phyloP scores from a whole-genome alignment of 2,329 filamentous ascomycete species.

The Calcarisporium arbuscula region DNA sequence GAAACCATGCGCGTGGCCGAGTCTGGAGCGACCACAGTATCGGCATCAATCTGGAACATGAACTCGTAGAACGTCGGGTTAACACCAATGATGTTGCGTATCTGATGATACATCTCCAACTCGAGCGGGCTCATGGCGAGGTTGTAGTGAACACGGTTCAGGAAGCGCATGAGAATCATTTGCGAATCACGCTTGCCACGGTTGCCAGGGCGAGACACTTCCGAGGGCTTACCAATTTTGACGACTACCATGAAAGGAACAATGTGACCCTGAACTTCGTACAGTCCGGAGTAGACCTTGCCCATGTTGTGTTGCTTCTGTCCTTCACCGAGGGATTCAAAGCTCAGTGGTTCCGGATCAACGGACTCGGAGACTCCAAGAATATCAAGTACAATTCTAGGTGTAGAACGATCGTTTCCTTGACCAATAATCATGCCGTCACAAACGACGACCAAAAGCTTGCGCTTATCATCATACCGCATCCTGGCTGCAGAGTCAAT shows the following conservation, averaged over 20 bases:
- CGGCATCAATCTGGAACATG: slow-evolving; percentile 92
- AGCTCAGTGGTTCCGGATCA: slow-evolving; percentile 92
- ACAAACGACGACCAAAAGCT: slow-evolving; percentile 85
- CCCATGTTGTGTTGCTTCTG: slow-evolving; percentile 99
- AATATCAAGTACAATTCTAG: slow-evolving; percentile 94
- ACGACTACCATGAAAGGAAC: slow-evolving; percentile 95
- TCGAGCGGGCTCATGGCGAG: slow-evolving; percentile 92
- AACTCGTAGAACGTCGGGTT: slow-evolving; percentile 99
- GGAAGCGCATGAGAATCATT: slow-evolving; percentile 97
- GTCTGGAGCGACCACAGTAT: slow-evolving; percentile 87
- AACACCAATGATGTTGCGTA: slow-evolving; percentile 96
- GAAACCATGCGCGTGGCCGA: slow-evolving; percentile 89
- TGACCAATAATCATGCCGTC: slow-evolving; percentile 99
- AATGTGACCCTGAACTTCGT: slow-evolving; percentile 96
- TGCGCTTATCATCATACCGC: slow-evolving; percentile 97
- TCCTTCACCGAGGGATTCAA: slow-evolving; percentile 92
- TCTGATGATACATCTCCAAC: slow-evolving; percentile 97
- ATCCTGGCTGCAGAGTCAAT: slow-evolving; percentile 94
- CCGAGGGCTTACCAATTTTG: slow-evolving; percentile 96
- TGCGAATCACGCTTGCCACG: slow-evolving; percentile 99
- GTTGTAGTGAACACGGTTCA: slow-evolving; percentile 98
- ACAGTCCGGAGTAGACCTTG: slow-evolving; percentile 95
- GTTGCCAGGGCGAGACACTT: slow-evolving; percentile 91
- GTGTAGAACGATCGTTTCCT: slow-evolving; percentile 93
- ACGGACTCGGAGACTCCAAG: slow-evolving; percentile 89